Percentiles rank a stretch among this genome's conserved stretches.
Evolutionary conservation across 73 alveolate genomes (phyloP).

Genomic region (Paramecium biaurelia): DNA sequence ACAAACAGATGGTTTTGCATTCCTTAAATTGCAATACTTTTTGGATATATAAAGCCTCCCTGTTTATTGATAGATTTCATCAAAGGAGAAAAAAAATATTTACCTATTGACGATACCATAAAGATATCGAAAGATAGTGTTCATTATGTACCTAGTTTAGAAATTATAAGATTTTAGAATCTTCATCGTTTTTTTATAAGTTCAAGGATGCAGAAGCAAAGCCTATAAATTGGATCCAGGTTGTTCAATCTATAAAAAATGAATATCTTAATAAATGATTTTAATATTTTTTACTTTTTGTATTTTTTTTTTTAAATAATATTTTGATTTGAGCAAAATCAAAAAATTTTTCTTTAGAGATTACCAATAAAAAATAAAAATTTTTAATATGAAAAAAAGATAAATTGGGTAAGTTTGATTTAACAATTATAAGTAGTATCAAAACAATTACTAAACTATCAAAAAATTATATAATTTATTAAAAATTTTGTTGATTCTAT

Average conservation of each 20-base stretch:
- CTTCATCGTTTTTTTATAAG: background rate
- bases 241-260: background rate
- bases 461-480: too few species aligned
- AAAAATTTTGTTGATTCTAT: background rate
- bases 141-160: background rate
- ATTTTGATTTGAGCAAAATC: too few species aligned
- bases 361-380: too few species aligned
- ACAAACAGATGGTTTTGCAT: constrained; percentile 18
- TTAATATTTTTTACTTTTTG: too few species aligned
- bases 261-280: background rate
- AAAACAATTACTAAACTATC: too few species aligned
- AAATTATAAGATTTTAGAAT: background rate
- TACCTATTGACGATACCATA: background rate
- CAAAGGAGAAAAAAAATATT: background rate
- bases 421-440: too few species aligned
- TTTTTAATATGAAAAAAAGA: too few species aligned
- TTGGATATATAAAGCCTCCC: constrained; percentile 12
- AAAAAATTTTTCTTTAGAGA: too few species aligned
- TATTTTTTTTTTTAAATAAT: too few species aligned
- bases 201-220: background rate
- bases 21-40: background rate
- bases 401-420: too few species aligned
- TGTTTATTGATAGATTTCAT: background rate
- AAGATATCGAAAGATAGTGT: background rate
- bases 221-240: background rate